Percentiles rank a stretch among this genome's conserved stretches.
These are phyloP conservation scores for Teunomyces cretensis DNA, from an alignment of 805 yeast species.

Conservation along the genomic window DNA sequence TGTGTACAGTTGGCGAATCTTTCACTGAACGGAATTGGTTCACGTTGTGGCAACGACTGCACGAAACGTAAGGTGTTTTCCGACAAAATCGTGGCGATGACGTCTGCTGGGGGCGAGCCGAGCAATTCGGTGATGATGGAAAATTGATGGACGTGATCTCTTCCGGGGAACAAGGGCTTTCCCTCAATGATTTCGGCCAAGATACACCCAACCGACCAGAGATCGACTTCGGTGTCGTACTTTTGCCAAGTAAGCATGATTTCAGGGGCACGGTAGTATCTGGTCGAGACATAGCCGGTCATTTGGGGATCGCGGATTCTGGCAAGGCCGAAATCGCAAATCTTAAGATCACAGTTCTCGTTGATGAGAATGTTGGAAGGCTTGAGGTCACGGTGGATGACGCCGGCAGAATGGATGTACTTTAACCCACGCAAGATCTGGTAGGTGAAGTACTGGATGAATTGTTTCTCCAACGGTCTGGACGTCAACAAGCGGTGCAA, in stretches of 20 bases:
- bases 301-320: conserved; percentile 97
- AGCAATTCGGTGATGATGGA: conserved; percentile 92
- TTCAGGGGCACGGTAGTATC: conserved; percentile 97
- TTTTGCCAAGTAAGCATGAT: conserved; percentile 99
- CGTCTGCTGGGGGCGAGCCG: conserved; percentile 96
- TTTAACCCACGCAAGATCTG: conserved; percentile 89
- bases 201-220: conserved; percentile 97
- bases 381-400: conserved; percentile 84
- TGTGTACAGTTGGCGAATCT: conserved; percentile 63
- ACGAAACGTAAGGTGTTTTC: conserved; percentile 95
- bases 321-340: conserved; percentile 93
- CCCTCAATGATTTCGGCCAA: conserved; percentile 98
- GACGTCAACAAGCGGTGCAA: conserved; percentile 86
- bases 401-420: conserved; percentile 90
- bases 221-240: conserved; percentile 93
- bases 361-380: conserved; percentile 83
- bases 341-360: conserved; percentile 87
- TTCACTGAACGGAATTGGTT: conserved; percentile 84
- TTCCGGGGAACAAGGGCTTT: conserved; percentile 95
- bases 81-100: conserved; percentile 91
- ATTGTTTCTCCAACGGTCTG: conserved; percentile 92
- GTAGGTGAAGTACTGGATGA: conserved; percentile 93
- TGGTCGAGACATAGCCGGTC: conserved; percentile 96
- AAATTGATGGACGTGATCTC: conserved; percentile 97
- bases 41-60: conserved; percentile 87